phyloP scores from a whole-genome alignment of 2,329 filamentous ascomycete genomes.

The Apiospora hydei region DNA sequence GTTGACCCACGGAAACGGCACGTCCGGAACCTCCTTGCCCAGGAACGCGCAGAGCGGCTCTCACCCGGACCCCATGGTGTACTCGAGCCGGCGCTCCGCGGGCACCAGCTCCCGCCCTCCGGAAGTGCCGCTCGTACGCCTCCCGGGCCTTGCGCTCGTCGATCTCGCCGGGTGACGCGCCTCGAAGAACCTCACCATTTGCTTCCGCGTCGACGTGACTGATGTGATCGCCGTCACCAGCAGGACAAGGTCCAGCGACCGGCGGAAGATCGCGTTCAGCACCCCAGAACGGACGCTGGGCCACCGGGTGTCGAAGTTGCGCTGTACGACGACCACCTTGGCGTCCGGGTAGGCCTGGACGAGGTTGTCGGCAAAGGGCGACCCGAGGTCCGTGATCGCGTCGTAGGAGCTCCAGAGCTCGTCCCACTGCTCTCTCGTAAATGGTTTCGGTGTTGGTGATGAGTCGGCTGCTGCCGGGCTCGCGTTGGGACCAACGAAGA shows the following conservation, averaged over 20 bases:
- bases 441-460: not conserved
- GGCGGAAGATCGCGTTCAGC: constrained; percentile 31
- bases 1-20: constrained; percentile 29
- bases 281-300: constrained; percentile 34
- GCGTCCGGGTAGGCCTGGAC: constrained; percentile 35
- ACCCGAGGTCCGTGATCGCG: constrained; percentile 33
- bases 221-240: constrained; percentile 28
- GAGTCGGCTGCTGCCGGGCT: not conserved
- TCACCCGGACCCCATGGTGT: constrained; percentile 35
- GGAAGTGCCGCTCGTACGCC: constrained; percentile 33
- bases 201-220: constrained; percentile 35
- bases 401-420: constrained; percentile 30
- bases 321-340: constrained; percentile 35
- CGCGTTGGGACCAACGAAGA: constrained; percentile 18
- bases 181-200: constrained; percentile 26
- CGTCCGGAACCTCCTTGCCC: constrained; percentile 30
- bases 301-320: constrained; percentile 37
- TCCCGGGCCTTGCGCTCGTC: constrained; percentile 60
- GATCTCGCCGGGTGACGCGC: constrained; percentile 65
- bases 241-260: not conserved
- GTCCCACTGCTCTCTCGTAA: constrained; percentile 29
- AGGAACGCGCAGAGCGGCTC: constrained; percentile 37
- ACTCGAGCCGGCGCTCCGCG: constrained; percentile 32
- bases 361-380: constrained; percentile 31
- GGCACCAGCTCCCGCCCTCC: constrained; percentile 28